Conservation (phyloP, 179 eudicot genomes). For the Beta corolliflora region DNA sequence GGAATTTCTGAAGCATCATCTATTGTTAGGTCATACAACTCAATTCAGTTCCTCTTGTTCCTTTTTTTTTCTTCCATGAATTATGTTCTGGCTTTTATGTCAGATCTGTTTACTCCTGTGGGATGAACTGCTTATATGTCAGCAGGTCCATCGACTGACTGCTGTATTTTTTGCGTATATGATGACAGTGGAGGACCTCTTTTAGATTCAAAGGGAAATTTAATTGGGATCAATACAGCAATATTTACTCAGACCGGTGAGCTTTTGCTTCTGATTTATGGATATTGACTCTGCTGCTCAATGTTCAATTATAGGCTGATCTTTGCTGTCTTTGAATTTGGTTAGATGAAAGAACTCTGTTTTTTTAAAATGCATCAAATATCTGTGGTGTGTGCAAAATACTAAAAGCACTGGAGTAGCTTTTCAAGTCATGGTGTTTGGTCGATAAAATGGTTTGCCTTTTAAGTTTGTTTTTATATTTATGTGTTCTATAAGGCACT, state of each 20-base stretch:
- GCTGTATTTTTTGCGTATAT: conserved; percentile 18
- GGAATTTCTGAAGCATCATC: not conserved
- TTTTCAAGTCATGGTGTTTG: too few relatives aligned
- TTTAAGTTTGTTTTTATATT: too few relatives aligned
- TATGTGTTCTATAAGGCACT: too few relatives aligned
- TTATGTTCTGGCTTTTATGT: not conserved
- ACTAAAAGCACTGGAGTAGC: too few relatives aligned
- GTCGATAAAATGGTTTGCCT: too few relatives aligned
- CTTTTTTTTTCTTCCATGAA: not conserved
- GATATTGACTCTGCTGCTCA: not conserved
- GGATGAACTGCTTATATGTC: not conserved
- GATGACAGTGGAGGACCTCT: conserved; percentile 93
- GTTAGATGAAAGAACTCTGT: not conserved
- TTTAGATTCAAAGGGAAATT: conserved; percentile 83
- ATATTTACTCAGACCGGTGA: conserved; percentile 95
- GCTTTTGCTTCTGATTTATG: conserved; percentile 16
- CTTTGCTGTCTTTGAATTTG: not conserved
- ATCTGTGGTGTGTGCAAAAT: too few relatives aligned
- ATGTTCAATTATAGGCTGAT: not conserved
- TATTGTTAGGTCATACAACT: not conserved
- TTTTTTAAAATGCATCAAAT: too few relatives aligned
- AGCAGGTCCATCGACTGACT: not conserved
- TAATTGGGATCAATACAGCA: conserved; percentile 96
- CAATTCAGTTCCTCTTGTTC: not conserved
- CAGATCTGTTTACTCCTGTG: not conserved